A percentile compares a stretch with the other conserved stretches of the same genome.
Conservation (phyloP, 345 rosid species). For the Kernera saxatilis region DNA sequence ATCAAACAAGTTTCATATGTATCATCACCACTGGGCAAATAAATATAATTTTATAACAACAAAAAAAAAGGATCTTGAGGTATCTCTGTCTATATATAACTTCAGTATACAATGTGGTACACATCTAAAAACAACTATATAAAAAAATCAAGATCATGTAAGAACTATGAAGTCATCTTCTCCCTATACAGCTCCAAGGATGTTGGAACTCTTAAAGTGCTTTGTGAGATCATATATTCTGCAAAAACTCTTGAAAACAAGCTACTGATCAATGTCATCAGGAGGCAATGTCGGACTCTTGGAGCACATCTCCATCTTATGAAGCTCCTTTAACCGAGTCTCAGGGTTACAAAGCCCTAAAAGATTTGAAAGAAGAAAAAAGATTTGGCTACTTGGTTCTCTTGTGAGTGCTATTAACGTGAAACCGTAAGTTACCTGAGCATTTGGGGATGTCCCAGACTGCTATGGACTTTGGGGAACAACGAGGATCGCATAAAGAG, state of each 20-base stretch:
- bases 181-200: slow-evolving; percentile 24
- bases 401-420: neutral
- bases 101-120: slow-evolving; percentile 20
- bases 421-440: slow-evolving; percentile 47
- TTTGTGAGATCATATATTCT: slow-evolving; percentile 25
- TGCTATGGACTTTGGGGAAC: slow-evolving; percentile 69
- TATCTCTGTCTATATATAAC: slow-evolving; percentile 16
- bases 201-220: slow-evolving; percentile 12
- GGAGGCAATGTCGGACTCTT: slow-evolving; percentile 75
- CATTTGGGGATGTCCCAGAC: slow-evolving; percentile 92
- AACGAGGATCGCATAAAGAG: slow-evolving; percentile 71
- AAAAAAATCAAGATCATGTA: slow-evolving; percentile 24
- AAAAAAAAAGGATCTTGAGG: slow-evolving; percentile 8
- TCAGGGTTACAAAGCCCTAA: slow-evolving; percentile 75
- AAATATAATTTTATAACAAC: slow-evolving; percentile 18
- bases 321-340: slow-evolving; percentile 57
- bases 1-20: slow-evolving; percentile 10
- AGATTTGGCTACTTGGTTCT: neutral
- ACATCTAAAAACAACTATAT: slow-evolving; percentile 6
- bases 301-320: slow-evolving; percentile 55
- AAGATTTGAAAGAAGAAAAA: neutral
- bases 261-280: slow-evolving; percentile 34
- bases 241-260: neutral
- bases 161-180: slow-evolving; percentile 26
- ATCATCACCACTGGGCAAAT: neutral